Conservation (phyloP, 441 rosid species). For the Viola pubescens region DNA sequence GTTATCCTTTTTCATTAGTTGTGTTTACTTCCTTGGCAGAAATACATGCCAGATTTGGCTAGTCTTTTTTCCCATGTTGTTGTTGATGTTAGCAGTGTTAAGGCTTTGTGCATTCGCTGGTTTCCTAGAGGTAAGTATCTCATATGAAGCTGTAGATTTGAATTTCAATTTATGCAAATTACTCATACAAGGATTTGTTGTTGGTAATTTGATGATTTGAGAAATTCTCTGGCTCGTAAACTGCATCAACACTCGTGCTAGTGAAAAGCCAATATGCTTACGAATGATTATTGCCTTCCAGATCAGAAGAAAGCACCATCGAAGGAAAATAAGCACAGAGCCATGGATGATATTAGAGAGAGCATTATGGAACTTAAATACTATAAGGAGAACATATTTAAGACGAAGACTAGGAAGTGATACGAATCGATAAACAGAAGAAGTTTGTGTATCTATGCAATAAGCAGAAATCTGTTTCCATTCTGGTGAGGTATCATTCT, state of each 20-base stretch:
- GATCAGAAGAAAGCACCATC: slow-evolving; percentile 54
- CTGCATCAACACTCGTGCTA: no score
- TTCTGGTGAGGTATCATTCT: no score
- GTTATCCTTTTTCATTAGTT: neutral
- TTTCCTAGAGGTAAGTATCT: slow-evolving; percentile 58
- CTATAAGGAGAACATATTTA: slow-evolving; percentile 72
- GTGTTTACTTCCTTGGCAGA: slow-evolving; percentile 33
- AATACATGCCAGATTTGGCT: slow-evolving; percentile 88
- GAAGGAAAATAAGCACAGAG: slow-evolving; percentile 75
- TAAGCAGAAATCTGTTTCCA: neutral
- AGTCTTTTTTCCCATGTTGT: slow-evolving; percentile 70
- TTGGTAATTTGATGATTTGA: no score
- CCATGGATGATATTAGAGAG: slow-evolving; percentile 85
- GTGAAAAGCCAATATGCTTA: no score
- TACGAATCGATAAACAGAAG: neutral
- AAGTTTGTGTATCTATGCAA: neutral
- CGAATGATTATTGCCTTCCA: slow-evolving; percentile 19
- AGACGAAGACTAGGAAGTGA: slow-evolving; percentile 36
- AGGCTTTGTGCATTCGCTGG: slow-evolving; percentile 75
- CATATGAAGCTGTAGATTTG: neutral
- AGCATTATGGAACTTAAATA: slow-evolving; percentile 75
- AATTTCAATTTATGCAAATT: no score
- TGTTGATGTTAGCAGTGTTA: slow-evolving; percentile 89
- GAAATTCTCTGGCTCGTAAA: no score
- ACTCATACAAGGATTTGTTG: no score